phyloP scores from a whole-genome alignment of 2,329 filamentous ascomycete species.

The Ascochyta pisi region DNA sequence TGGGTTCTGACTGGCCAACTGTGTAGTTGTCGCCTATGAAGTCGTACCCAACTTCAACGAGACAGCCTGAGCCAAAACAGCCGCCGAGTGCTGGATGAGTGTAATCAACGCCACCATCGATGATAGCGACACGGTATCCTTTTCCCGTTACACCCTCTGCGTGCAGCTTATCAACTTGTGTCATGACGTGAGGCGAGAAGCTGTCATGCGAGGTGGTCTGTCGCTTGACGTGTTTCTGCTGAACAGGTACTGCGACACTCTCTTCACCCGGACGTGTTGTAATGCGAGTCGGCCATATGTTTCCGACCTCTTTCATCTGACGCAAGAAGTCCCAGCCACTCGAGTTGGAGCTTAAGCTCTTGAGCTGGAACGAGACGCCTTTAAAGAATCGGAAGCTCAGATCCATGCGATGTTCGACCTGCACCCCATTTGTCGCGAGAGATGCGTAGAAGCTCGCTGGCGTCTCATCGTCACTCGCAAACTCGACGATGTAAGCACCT shows the following conservation, averaged over 20 bases:
- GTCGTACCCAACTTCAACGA: conserved; percentile 65
- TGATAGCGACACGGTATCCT: conserved; percentile 54
- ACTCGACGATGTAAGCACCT: conserved; percentile 28
- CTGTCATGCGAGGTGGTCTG: conserved; percentile 8
- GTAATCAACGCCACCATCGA: conserved; percentile 61
- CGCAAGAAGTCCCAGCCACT: neutral
- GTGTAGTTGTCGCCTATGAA: conserved; percentile 61
- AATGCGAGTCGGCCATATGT: conserved; percentile 18
- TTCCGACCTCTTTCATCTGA: neutral
- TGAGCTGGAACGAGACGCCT: conserved; percentile 25
- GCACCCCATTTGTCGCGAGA: conserved; percentile 16
- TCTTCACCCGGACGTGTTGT: conserved; percentile 6
- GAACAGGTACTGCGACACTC: neutral
- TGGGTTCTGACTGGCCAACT: too few relatives aligned
- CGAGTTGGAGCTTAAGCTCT: conserved; percentile 11
- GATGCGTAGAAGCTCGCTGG: conserved; percentile 21
- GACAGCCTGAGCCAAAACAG: conserved; percentile 66
- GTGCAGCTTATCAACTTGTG: conserved; percentile 49
- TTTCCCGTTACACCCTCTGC: conserved; percentile 55
- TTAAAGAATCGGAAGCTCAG: conserved; percentile 28
- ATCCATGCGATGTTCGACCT: conserved; percentile 23
- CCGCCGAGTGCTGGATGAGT: conserved; percentile 68
- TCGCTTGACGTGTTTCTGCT: conserved; percentile 13
- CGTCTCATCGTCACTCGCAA: conserved; percentile 21
- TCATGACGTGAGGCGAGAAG: conserved; percentile 45